A percentile compares a stretch with the other conserved stretches of the same genome.
Evolutionary conservation across 768 basidiomycete species (phyloP).

Genomic region (Xerocomellus chrysenteron): DNA sequence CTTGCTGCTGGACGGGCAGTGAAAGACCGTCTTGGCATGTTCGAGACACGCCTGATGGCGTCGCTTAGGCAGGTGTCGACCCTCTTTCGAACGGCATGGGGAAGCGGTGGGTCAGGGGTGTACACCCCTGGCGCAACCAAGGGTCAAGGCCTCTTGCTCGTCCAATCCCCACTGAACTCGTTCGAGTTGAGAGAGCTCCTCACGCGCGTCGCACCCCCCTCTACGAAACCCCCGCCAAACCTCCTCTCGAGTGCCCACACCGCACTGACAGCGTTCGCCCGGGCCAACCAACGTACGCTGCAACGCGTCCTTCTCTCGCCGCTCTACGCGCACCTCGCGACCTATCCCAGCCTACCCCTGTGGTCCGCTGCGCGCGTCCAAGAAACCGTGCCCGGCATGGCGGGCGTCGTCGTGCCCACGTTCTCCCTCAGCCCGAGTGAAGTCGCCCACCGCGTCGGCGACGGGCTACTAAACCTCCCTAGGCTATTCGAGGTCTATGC

Average conservation of each 20-base stretch:
- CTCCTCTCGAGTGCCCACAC: constrained; percentile 55
- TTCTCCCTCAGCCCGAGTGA: constrained; percentile 94
- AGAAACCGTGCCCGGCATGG: constrained; percentile 30
- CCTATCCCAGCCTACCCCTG: constrained; percentile 64
- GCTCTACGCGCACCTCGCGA: constrained; percentile 64
- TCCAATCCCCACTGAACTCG: constrained; percentile 84
- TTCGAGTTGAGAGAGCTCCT: constrained; percentile 55
- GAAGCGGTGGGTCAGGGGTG: constrained; percentile 49
- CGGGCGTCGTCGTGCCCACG: constrained; percentile 65
- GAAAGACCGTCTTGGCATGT: constrained; percentile 60
- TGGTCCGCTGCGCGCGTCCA: constrained; percentile 54
- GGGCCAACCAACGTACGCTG: constrained; percentile 71
- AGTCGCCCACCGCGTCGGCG: constrained; percentile 83
- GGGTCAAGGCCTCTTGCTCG: constrained; percentile 72
- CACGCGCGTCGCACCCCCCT: constrained; percentile 19
- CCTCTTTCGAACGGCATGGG: constrained; percentile 55
- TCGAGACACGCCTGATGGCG: constrained; percentile 69
- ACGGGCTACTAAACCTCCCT: constrained; percentile 92
- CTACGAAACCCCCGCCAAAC: constrained; percentile 21
- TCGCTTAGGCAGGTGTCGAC: constrained; percentile 59
- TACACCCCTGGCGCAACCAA: constrained; percentile 57
- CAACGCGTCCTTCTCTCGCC: constrained; percentile 86
- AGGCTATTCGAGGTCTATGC: constrained; percentile 93
- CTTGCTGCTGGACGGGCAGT: constrained; percentile 78
- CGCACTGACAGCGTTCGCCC: constrained; percentile 63